Evolutionary conservation across 2,329 filamentous ascomycete genomes (phyloP), one percentile per base, ranked within the genome.

Genomic region (Fusarium proliferatum): DNA sequence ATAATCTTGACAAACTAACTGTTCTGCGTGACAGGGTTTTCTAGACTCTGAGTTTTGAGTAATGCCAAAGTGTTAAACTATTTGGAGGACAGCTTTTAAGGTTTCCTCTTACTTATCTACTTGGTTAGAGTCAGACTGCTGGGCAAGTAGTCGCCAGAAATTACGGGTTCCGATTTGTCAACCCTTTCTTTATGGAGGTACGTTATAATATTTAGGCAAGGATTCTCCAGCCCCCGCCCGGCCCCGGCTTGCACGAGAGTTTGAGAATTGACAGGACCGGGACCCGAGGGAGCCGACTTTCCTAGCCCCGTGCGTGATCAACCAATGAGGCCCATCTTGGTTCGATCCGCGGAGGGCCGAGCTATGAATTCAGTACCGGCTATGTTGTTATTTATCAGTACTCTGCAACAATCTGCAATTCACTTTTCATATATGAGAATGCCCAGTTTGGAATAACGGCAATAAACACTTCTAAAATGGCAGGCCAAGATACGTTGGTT

Each of bases 401-500:
- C 39, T 41, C 11, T n/a, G 21, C 12, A 2, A 19, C 12, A 9
- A 21, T 41, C 19, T 21, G 2, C 2, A 21, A 21, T 13, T 13
- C 0, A 9, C 4, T 13, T 39, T 41, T 4, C 19, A 41, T n/a
- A 1, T 2, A 21, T 21, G 19, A 11, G 12, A 41, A 13, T 19
- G 21, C 13, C 39, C 19, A 41, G 4, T 21, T 13, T 41, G 7
- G 17, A 38, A 38, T 10, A 38, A 38, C 17, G 30, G 30, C 36
- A 39, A 39, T 6, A 39, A 5, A 39, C 10, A 21, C 19, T 15
- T n/a, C 5, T 10, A n/a, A 41, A 41, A 41, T 41, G 39, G 5
- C 21, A 41, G 12, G 13, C 1, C 21, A 15, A 41, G 21, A n/a
- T 41, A 41, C 21, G 9, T n/a, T n/a, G 9, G 9, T 15, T 15